Evolutionary conservation across 1,284 basidiomycete genomes (phyloP), one percentile per base, ranked within the genome.

Genomic region (Omphalotus olearius): DNA sequence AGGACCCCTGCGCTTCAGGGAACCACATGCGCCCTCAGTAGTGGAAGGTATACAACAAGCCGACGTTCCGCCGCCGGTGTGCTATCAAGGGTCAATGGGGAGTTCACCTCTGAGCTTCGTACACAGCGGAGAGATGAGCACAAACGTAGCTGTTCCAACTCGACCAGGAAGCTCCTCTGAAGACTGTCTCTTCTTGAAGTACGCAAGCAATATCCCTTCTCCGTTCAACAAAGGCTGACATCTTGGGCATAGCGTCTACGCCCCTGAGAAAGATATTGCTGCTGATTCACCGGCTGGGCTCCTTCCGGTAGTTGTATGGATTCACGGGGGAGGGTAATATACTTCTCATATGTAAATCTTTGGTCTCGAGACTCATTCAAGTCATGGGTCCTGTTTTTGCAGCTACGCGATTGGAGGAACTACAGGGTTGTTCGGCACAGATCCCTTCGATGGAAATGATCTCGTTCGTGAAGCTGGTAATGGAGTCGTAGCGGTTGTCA

Each of bases 161-260:
- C 30, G 30, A 41, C 9, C 20, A 17, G 42, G 36, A 23, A 43
- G 35, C 25, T 36, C 25, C 13, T 58, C 60, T 10, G 65, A 69
- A 45, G 67, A 69, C 30, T 69, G 68, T 43, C 51, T 69, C 4
- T 67, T 66, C 48, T 47, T 68, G 26, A 63, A 66, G 67, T 69
- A 37, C 16, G 55, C 53, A 33, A 17, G 10, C 20, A n/a, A 28
- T 28, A 17, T 16, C n/a, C 17, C 26, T 28, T 28, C 25, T 14
- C 43, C 16, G 11, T 14, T 45, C 26, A 9, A 25, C 6, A 28
- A 9, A 13, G 2, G 13, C 7, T 33, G 7, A 13, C 7, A 13
- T 9, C 30, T 33, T 33, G 7, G 7, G 30, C 23, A n/a, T 39
- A 33, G 7, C 17, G 30, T 23, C 30, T 33, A 33, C 13, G 7